phyloP scores from a whole-genome alignment of 768 basidiomycete genomes.

The Hirschioporus abietinus region DNA sequence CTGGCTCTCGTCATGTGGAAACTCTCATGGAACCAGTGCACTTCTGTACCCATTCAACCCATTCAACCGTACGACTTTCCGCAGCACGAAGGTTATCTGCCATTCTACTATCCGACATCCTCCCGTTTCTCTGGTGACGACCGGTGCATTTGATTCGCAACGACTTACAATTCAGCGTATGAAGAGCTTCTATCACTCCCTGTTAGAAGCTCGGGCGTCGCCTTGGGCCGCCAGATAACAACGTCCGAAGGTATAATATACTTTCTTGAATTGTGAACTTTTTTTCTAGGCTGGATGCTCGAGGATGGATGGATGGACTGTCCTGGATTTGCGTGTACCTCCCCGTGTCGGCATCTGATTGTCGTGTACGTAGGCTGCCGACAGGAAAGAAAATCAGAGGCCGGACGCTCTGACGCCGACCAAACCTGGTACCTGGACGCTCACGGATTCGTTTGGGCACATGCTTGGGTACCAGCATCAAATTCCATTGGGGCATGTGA shows the following conservation, averaged over 20 bases:
- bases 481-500: not conserved
- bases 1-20: not conserved
- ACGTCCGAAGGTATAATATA: not conserved
- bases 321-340: not conserved
- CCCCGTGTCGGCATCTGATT: not conserved
- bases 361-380: not conserved
- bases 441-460: not conserved
- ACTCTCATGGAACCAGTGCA: not conserved
- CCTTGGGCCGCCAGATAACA: not conserved
- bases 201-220: not conserved
- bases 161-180: not conserved
- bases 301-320: too few species aligned
- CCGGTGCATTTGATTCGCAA: too few species aligned
- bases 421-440: not conserved
- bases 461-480: not conserved
- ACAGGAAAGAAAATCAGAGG: not conserved
- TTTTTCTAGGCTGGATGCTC: too few species aligned
- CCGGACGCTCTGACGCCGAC: too few species aligned
- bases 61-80: not conserved
- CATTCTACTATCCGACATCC: not conserved
- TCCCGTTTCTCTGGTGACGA: not conserved
- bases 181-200: not conserved
- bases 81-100: not conserved
- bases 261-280: not conserved
- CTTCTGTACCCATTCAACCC: not conserved